A percentile compares a stretch with the other conserved stretches of the same genome.
Conservation (phyloP, 768 basidiomycete species). For the Panaeolus papilionaceus region DNA sequence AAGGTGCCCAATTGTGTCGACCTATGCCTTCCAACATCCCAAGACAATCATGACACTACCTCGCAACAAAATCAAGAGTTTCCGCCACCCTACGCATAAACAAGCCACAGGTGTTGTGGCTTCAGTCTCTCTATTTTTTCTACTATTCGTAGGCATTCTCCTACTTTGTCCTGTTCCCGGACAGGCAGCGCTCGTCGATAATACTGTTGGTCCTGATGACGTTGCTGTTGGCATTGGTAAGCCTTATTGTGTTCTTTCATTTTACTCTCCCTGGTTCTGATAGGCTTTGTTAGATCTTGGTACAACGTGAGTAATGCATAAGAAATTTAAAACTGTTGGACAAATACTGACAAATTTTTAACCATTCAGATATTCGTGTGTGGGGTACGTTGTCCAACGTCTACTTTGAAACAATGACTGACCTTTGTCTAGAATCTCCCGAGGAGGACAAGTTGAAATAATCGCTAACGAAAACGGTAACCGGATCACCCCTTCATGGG, state of each 20-base stretch:
- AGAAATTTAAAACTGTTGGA: slow-evolving; percentile 16
- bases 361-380: slow-evolving; percentile 71
- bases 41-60: neutral
- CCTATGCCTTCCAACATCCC: neutral
- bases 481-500: slow-evolving; percentile 91
- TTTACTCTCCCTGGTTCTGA: neutral
- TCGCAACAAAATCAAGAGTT: slow-evolving; percentile 4
- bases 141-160: slow-evolving; percentile 65
- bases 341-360: neutral
- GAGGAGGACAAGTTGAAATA: slow-evolving; percentile 69
- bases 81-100: slow-evolving; percentile 17
- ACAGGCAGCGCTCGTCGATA: slow-evolving; percentile 49
- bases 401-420: neutral
- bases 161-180: slow-evolving; percentile 68
- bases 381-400: slow-evolving; percentile 35
- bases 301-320: slow-evolving; percentile 59
- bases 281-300: slow-evolving; percentile 62
- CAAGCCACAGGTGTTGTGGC: slow-evolving; percentile 24
- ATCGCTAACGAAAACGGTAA: slow-evolving; percentile 92
- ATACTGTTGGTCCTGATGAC: slow-evolving; percentile 55
- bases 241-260: slow-evolving; percentile 25
- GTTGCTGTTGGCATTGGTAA: slow-evolving; percentile 83
- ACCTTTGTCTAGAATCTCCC: slow-evolving; percentile 45
- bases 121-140: slow-evolving; percentile 52
- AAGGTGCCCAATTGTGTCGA: neutral